Evolutionary conservation across 352 stramenopile genomes (phyloP), one percentile per base, ranked within the genome.

Genomic region (Globisporangium iwayamae): DNA sequence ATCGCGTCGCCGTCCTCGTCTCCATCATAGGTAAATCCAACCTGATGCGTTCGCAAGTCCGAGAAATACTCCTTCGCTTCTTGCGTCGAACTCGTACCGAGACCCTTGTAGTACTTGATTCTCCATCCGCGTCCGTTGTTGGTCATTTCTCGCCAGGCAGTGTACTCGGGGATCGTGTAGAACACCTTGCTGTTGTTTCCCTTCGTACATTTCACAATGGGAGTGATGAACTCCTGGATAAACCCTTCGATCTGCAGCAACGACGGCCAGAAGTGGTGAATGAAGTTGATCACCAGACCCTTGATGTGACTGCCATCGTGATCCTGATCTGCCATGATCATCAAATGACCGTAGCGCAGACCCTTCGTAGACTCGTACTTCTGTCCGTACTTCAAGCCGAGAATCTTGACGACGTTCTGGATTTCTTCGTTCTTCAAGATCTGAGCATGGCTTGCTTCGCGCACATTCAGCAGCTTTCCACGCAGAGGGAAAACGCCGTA

Each of bases 311-410:
- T 98, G n/a, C 97, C 97, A 82, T 99, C 96, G 66, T 98, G 87
- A 88, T 99, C 97, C 71, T 99, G 97, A 93, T 99, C 97, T 53
- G 97, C 94, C 97, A 99, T 99, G 63, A 99, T 97, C 95, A 99
- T 99, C 34, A 99, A 75, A 62, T 98, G 91, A 1, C 97, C 96
- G 71, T 99, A 99, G 6, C 97, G 94, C 60, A 93, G 67, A 8
- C 85, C 74, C 66, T 93, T 92, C 18, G 89, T 87, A 2, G 85
- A 96, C 25, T 95, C 79, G 73, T 99, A 99, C 58, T 79, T 91
- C 48, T 98, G 91, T 2, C 96, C 91, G 66, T 98, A 97, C 74
- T 98, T 97, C 36, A 99, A 81, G 14, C 97, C 97, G 38, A 99
- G 78, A 68, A 99, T 99, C 62, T 98, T 94, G 34, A 97, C 91